Base-by-base conservation (phyloP, 768 basidiomycete species). In the Hysterangium stoloniferum region DNA sequence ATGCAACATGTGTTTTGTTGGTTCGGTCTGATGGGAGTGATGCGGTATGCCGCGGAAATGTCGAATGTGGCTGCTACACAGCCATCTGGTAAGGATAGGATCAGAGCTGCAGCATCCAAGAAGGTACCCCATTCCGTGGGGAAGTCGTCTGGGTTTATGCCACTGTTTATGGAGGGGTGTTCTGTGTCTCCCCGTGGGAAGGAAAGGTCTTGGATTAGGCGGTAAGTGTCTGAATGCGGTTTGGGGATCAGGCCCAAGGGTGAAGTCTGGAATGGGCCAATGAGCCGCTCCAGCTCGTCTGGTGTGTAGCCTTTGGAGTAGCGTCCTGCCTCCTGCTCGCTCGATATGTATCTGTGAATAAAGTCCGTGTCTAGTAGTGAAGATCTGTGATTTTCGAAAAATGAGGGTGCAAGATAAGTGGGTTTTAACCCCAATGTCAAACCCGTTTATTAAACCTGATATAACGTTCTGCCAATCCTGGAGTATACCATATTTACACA, bases 181-280 rank as follows among this genome's bases (percentile, higher is more conserved):
- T 20, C 19, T 31, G 45, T 44, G 25, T 59, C 48, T 27, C 52
- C 28, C 20, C 47, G 55, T 0, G 62, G 61, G 13, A 8, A 69
- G 28, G 45, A 69, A 1, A 62, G 57, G 35, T 71, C 66, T 22
- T 73, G 70, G 0, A 73, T 58, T 0, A 72, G 34, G 0, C 61
- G 57, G 7, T 66, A 63, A 12, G 60, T 58, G 4, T 52, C 40
- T 0, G 60, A 49, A 17, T 57, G 38, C 0, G 60, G 58, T 47
- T 74, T 76, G 0, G 67, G 67, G 0, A 75, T 64, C 0, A 71
- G 57, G 0, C 66, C 66, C 0, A 76, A 57, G 0, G 73, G 76
- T 0, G 70, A 69, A 0, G 72, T 64, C 0, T 52, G 54, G 37
- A 76, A 76, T 0, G 64, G 66, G 0, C 74, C 71, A 25, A 75